Evolutionary conservation across 176 grass and related monocot species (phyloP).

Genomic region (Oryza australiensis): DNA sequence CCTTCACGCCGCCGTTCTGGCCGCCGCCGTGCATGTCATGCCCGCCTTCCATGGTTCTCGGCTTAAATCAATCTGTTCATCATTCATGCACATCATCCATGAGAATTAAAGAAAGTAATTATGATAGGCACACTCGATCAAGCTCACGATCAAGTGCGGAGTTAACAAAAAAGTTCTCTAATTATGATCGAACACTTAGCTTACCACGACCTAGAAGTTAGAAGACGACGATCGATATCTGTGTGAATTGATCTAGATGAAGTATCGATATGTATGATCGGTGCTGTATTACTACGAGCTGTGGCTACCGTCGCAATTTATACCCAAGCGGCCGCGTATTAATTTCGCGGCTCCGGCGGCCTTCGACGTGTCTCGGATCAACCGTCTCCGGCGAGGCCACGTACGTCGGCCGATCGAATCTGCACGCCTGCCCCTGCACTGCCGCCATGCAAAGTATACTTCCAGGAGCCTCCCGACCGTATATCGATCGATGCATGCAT

Average conservation of each 20-base stretch:
- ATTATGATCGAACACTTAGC: background rate
- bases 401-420: background rate
- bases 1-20: slow-evolving; percentile 45
- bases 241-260: background rate
- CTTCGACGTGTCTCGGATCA: slow-evolving; percentile 25
- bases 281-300: too few relatives aligned
- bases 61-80: background rate
- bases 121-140: too few relatives aligned
- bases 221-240: background rate
- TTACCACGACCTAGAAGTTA: background rate
- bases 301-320: background rate
- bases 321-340: background rate
- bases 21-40: slow-evolving; percentile 42
- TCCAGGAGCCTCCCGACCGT: slow-evolving; percentile 21
- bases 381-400: background rate
- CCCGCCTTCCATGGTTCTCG: slow-evolving; percentile 33
- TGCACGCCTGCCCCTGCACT: background rate
- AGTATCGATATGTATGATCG: background rate
- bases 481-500: background rate
- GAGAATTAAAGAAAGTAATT: background rate
- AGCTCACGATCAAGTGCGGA: background rate
- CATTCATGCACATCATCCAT: background rate
- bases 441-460: background rate
- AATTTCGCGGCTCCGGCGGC: background rate
- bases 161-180: too few relatives aligned